Evolutionary conservation across 345 rosid species (phyloP), one percentile per base, ranked within the genome.

Genomic region (Linum usitatissimum): DNA sequence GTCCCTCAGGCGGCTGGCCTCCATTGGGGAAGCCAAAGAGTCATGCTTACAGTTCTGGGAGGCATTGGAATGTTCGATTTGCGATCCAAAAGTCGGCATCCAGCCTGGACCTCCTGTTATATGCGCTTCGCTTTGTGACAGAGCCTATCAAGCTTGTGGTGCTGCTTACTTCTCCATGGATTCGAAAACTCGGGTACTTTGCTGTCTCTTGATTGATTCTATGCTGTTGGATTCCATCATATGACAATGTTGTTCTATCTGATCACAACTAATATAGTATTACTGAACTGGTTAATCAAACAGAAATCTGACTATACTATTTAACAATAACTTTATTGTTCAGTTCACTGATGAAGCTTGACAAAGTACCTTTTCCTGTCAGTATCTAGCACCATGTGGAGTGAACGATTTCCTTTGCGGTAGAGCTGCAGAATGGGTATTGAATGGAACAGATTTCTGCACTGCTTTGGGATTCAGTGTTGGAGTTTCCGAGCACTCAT

Each of bases 11-110:
- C 86, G 76, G 78, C 74, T 94, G 67, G 87, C 93, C 69, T 77
- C 82, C 56, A 75, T 80, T n/a, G 99, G 95, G 49, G 97, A 90
- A 71, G 96, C 92, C 48, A 79, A 72, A 53, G 74, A 78, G 64
- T 97, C 88, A 53, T 94, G 99, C 49, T 71, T 82, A 75, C 78
- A 85, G 15, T 64, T 88, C 60, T 94, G 91, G 82, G 99, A 94
- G 70, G 70, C 85, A 66, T 66, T 90, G 82, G 99, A 94, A 78
- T 94, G 97, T 68, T 88, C 99, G n/a, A 81, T 90, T 59, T 94
- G 99, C 20, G 95, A 94, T 67, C 99, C 97, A 0, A 73, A 34
- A 12, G 72, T 90, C 53, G 99, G 99, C 28, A 75, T 81, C 63
- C 86, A 80, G 74, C 93, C 91, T 5, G 99, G 97, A 61, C 87